Conservation (phyloP, 2,329 filamentous ascomycete genomes). For the Sclerotinia borealis region DNA sequence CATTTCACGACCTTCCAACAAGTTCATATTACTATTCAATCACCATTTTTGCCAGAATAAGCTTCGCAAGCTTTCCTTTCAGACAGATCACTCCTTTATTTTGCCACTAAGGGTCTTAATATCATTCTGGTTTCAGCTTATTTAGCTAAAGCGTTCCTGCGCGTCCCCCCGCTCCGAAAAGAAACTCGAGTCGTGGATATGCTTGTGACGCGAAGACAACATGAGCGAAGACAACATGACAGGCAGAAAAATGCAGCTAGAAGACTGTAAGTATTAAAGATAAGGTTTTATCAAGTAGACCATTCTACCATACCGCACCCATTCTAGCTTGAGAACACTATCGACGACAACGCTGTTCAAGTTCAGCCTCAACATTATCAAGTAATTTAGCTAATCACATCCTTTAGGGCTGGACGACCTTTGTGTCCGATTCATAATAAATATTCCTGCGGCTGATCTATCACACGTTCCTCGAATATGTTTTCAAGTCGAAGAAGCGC, state of each 20-base stretch:
- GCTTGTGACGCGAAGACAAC: slow-evolving; percentile 50
- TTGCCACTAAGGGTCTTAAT: slow-evolving; percentile 14
- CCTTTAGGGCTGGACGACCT: slow-evolving; percentile 85
- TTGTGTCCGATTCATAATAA: slow-evolving; percentile 96
- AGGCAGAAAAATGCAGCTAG: slow-evolving; percentile 74
- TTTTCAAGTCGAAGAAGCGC: slow-evolving; percentile 97
- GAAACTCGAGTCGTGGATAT: slow-evolving; percentile 44
- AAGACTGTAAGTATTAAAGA: slow-evolving; percentile 63
- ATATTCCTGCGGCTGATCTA: slow-evolving; percentile 86
- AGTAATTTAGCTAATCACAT: slow-evolving; percentile 18
- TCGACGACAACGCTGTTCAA: neutral
- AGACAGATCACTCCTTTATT: neutral
- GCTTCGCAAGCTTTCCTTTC: neutral
- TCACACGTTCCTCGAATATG: slow-evolving; percentile 88
- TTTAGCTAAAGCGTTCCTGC: slow-evolving; percentile 14
- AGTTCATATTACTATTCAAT: neutral
- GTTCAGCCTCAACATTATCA: neutral
- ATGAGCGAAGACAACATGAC: slow-evolving; percentile 68
- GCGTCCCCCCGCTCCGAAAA: slow-evolving; percentile 15
- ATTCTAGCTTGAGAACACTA: neutral
- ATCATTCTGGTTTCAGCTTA: slow-evolving; percentile 14
- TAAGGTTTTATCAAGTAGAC: neutral
- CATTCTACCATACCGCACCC: neutral
- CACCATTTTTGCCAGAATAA: neutral
- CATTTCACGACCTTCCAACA: neutral